Conservation (phyloP, 495 filamentous ascomycete species). For the Penicillium verhagenii region DNA sequence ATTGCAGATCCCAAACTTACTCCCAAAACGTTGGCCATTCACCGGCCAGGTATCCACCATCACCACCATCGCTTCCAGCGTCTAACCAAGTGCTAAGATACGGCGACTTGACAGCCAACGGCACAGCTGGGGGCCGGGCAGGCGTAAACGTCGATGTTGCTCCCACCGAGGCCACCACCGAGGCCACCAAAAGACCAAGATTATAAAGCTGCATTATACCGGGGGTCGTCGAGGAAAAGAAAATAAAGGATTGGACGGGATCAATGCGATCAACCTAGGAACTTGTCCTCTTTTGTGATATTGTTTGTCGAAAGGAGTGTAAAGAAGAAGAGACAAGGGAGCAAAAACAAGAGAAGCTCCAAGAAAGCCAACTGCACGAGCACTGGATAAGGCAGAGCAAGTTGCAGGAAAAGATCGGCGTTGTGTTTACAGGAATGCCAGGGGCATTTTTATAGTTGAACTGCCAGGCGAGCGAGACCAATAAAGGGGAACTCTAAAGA, state of each 20-base stretch:
- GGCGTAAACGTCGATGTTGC: conserved; percentile 51
- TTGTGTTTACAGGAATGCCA: conserved; percentile 37
- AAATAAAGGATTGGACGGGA: conserved; percentile 24
- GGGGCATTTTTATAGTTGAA: conserved; percentile 33
- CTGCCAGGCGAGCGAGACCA: conserved; percentile 18
- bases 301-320: conserved; percentile 10
- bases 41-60: conserved; percentile 58
- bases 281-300: conserved; percentile 21
- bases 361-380: conserved; percentile 2
- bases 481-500: conserved; percentile 6
- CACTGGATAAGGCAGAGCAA: conserved; percentile 9
- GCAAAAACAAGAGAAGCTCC: conserved; percentile 4
- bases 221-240: background rate
- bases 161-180: conserved; percentile 23
- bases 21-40: conserved; percentile 57
- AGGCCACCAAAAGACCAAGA: conserved; percentile 25
- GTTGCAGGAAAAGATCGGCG: conserved; percentile 23
- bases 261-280: conserved; percentile 22
- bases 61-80: conserved; percentile 51
- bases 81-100: conserved; percentile 57
- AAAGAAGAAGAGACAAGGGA: conserved; percentile 12
- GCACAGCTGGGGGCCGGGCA: conserved; percentile 54
- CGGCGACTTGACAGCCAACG: conserved; percentile 57
- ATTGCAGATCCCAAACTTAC: conserved; percentile 36
- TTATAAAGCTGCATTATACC: conserved; percentile 31